Evolutionary conservation across 805 yeast species (phyloP).

Genomic region (Ogataea methanolica): DNA sequence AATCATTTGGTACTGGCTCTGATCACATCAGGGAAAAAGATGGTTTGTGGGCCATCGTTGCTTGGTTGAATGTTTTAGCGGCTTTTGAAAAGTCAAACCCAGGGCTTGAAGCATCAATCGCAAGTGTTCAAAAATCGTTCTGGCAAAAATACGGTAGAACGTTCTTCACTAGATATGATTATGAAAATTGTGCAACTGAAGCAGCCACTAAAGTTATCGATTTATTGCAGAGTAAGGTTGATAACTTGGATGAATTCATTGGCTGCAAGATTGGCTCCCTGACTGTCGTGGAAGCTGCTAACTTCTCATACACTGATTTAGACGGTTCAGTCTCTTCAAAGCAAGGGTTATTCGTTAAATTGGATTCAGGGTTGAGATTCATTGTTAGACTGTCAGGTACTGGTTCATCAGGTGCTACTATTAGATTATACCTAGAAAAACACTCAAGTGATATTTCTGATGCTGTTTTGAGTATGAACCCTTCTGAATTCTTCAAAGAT

Average conservation of each 20-base stretch:
- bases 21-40: slow-evolving; percentile 97
- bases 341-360: slow-evolving; percentile 85
- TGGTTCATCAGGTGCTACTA: slow-evolving; percentile 97
- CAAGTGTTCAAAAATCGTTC: slow-evolving; percentile 75
- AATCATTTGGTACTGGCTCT: slow-evolving; percentile 96
- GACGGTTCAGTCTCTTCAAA: slow-evolving; percentile 86
- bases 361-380: slow-evolving; percentile 76
- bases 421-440: slow-evolving; percentile 85
- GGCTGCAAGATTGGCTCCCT: slow-evolving; percentile 52
- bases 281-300: slow-evolving; percentile 70
- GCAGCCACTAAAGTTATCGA: slow-evolving; percentile 70
- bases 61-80: slow-evolving; percentile 95
- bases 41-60: slow-evolving; percentile 96
- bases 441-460: slow-evolving; percentile 58
- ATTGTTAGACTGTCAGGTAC: slow-evolving; percentile 94
- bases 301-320: slow-evolving; percentile 88
- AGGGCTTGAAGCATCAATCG: slow-evolving; percentile 48
- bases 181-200: slow-evolving; percentile 72
- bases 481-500: slow-evolving; percentile 62
- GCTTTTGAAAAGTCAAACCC: slow-evolving; percentile 63
- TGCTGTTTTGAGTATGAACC: slow-evolving; percentile 39
- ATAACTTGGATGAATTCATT: slow-evolving; percentile 32
- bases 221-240: slow-evolving; percentile 38
- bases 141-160: slow-evolving; percentile 94
- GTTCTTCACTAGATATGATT: slow-evolving; percentile 95